Evolutionary conservation across 2,329 filamentous ascomycete genomes (phyloP).

Genomic region (Nothophoma quercina): DNA sequence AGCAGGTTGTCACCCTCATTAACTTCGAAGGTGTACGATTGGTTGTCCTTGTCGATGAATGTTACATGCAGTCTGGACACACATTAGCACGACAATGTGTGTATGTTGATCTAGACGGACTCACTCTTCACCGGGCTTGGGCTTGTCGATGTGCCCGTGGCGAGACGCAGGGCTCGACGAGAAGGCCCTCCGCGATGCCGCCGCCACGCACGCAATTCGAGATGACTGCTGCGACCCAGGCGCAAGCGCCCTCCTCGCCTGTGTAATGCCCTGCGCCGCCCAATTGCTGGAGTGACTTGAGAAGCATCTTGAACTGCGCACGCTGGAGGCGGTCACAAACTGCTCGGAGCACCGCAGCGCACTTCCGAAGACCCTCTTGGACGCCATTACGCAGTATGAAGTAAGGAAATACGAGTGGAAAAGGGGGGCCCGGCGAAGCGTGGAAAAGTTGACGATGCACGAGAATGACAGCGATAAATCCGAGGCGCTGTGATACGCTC

Average conservation of each 20-base stretch:
- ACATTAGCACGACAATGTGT: background rate
- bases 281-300: constrained; percentile 28
- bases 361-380: constrained; percentile 14
- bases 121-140: constrained; percentile 92
- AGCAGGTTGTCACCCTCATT: constrained; percentile 89
- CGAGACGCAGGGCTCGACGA: constrained; percentile 65
- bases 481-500: constrained; percentile 15
- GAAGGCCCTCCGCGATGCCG: constrained; percentile 56
- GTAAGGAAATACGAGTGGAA: background rate
- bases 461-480: constrained; percentile 9
- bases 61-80: constrained; percentile 77
- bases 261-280: constrained; percentile 1
- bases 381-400: constrained; percentile 23
- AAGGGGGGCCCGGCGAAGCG: background rate
- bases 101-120: constrained; percentile 47
- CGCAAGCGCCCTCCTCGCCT: background rate
- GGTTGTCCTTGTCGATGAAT: constrained; percentile 90
- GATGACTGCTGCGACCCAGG: constrained; percentile 2
- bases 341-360: constrained; percentile 13
- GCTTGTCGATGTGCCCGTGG: constrained; percentile 84
- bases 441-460: constrained; percentile 9
- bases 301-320: constrained; percentile 15
- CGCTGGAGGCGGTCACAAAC: constrained; percentile 10
- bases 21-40: constrained; percentile 78
- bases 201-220: constrained; percentile 6